Conservation (phyloP, 805 yeast genomes). For the Metschnikowia sp. region DNA sequence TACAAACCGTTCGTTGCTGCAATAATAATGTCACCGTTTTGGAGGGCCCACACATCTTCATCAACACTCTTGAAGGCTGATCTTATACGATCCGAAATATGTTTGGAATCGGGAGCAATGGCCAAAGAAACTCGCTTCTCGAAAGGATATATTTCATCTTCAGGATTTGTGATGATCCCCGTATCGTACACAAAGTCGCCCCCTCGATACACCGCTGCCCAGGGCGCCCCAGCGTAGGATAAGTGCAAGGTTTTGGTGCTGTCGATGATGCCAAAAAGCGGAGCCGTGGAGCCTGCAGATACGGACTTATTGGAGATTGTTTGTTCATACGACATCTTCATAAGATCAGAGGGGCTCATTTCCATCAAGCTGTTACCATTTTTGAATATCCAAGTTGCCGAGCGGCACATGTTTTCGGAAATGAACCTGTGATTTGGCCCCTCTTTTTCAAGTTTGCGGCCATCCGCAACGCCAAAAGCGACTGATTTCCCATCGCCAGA, state of each 20-base stretch:
- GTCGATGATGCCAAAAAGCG: background rate
- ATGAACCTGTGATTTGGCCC: background rate
- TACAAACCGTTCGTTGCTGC: slow-evolving; percentile 4
- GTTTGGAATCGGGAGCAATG: too few relatives aligned
- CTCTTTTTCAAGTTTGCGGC: background rate
- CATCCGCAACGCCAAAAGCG: background rate
- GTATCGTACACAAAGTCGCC: background rate
- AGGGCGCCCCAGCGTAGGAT: background rate
- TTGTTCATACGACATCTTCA: background rate
- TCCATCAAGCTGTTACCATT: background rate
- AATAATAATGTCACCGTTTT: slow-evolving; percentile 1
- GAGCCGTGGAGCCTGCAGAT: background rate
- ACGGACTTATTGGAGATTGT: background rate
- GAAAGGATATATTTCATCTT: background rate
- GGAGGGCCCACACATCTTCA: background rate
- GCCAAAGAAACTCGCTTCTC: background rate
- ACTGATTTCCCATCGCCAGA: background rate
- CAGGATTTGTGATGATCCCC: background rate
- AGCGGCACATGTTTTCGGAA: background rate
- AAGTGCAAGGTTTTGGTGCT: background rate
- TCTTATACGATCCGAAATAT: too few relatives aligned
- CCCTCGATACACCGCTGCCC: background rate
- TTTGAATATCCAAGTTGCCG: background rate
- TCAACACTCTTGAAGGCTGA: too few relatives aligned
- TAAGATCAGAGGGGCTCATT: background rate